These are phyloP conservation scores for Ilex aquifolium DNA, from an alignment of 257 asterid species.

Conservation along the genomic window DNA sequence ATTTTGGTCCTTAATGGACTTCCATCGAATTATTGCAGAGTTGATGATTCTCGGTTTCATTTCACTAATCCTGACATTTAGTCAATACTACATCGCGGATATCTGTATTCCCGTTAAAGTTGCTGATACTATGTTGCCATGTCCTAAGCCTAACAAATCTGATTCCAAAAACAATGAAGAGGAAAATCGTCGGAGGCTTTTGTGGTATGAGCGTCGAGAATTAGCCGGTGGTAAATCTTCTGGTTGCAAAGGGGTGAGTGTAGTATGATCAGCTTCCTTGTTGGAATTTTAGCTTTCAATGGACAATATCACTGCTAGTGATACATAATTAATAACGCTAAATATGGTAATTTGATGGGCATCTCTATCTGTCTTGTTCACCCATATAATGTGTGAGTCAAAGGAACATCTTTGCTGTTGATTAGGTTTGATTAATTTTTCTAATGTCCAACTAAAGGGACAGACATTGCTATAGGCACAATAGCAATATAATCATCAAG, in stretches of 20 bases:
- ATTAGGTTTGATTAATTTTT: no score
- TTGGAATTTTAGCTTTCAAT: no score
- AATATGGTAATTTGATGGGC: no score
- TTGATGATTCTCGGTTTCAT: constrained; percentile 96
- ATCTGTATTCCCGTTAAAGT: constrained; percentile 72
- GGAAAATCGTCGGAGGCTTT: constrained; percentile 41
- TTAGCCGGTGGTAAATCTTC: constrained; percentile 33
- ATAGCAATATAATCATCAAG: no score
- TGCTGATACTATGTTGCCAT: constrained; percentile 77
- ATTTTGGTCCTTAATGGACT: constrained; percentile 7
- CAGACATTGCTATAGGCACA: no score
- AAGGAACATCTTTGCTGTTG: no score
- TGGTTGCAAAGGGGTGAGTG: constrained; percentile 47
- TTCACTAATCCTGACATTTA: constrained; percentile 71
- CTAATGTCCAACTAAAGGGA: no score
- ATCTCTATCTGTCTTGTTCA: no score
- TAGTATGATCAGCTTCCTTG: no score
- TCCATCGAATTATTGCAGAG: constrained; percentile 47
- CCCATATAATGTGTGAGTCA: no score
- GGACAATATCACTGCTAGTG: no score
- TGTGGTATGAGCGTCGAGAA: constrained; percentile 54
- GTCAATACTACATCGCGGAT: constrained; percentile 77
- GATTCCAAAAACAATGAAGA: constrained; percentile 7
- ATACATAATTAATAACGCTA: no score
- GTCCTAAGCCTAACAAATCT: constrained; percentile 19